Evolutionary conservation across 345 rosid genomes (phyloP).

Genomic region (Sisymbrium altissimum): DNA sequence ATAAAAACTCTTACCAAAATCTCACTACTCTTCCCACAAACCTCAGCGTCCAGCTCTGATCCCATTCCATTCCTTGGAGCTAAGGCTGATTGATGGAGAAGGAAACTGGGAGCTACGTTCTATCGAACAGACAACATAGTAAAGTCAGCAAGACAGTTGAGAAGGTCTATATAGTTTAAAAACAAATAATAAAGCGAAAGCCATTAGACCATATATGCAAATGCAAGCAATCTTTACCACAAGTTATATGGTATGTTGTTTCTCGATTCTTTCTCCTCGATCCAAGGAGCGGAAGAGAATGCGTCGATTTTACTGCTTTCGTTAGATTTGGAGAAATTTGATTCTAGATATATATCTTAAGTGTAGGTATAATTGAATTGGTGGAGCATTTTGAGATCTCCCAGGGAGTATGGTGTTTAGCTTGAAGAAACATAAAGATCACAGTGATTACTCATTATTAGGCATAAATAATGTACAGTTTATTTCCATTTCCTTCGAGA

Average conservation of each 20-base stretch:
- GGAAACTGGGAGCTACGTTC: constrained; percentile 92
- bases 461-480: constrained; percentile 25
- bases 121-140: constrained; percentile 40
- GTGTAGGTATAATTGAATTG: constrained; percentile 19
- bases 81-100: constrained; percentile 90
- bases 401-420: constrained; percentile 18
- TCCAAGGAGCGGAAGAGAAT: constrained; percentile 18
- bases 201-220: constrained; percentile 1
- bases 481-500: background rate
- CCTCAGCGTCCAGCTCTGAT: constrained; percentile 90
- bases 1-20: background rate
- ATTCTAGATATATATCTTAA: constrained; percentile 6
- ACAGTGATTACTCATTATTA: background rate
- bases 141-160: background rate
- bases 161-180: background rate
- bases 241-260: constrained; percentile 21
- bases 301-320: constrained; percentile 3
- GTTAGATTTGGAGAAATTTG: constrained; percentile 9
- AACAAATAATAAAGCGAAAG: constrained; percentile 20
- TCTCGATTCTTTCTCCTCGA: constrained; percentile 9
- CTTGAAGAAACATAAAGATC: background rate
- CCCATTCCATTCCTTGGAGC: constrained; percentile 78
- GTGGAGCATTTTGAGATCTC: constrained; percentile 30
- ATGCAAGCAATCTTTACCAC: constrained; percentile 5
- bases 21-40: background rate